Conservation (phyloP, 352 stramenopile species). For the Phytopythium sindhum region DNA sequence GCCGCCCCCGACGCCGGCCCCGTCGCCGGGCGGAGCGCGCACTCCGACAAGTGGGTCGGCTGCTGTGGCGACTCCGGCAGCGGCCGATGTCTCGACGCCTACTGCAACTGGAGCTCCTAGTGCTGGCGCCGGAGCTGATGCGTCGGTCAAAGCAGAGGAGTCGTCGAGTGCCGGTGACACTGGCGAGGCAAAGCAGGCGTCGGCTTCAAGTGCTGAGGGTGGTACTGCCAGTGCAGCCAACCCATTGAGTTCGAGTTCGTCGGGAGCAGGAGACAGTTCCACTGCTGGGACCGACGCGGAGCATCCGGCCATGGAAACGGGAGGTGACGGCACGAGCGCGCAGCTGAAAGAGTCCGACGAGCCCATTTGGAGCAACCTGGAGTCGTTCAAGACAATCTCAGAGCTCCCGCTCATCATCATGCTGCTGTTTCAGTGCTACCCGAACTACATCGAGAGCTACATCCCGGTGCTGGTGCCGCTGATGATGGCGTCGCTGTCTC, state of each 20-base stretch:
- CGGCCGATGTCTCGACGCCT: not conserved
- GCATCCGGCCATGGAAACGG: constrained; percentile 11
- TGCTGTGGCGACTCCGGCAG: not conserved
- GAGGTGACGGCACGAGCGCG: constrained; percentile 8
- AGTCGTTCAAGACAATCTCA: constrained; percentile 95
- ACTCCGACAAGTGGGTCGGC: not conserved
- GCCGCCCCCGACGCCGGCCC: constrained; percentile 26
- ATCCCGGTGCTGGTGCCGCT: constrained; percentile 93
- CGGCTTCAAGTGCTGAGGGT: not conserved
- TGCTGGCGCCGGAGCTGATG: not conserved
- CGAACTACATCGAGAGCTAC: constrained; percentile 94
- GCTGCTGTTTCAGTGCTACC: constrained; percentile 98
- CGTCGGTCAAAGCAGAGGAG: not conserved
- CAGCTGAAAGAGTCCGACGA: constrained; percentile 23
- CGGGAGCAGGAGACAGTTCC: not conserved
- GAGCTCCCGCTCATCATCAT: constrained; percentile 98
- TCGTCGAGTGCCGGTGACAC: not conserved
- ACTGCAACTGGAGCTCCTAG: not conserved
- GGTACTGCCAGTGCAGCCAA: not conserved
- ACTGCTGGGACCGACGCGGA: constrained; percentile 6
- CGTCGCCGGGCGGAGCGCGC: not conserved
- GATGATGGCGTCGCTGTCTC: constrained; percentile 95
- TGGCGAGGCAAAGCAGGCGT: not conserved
- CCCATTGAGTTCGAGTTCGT: not conserved
- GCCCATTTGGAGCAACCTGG: constrained; percentile 75